Evolutionary conservation across 768 basidiomycete species (phyloP).

Genomic region (Suillus subalutaceus): DNA sequence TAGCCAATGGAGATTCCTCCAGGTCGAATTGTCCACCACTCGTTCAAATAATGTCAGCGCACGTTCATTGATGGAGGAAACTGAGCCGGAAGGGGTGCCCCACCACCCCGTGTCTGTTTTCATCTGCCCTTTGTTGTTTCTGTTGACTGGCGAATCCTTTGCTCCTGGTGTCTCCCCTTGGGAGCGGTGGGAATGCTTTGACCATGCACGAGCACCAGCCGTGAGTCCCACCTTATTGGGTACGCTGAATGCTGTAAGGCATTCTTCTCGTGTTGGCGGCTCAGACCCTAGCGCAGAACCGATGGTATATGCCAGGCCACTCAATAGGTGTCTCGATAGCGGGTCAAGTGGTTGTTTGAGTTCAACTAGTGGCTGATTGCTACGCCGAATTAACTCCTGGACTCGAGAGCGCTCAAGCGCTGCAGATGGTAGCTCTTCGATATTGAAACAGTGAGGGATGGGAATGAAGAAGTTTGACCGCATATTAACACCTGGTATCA

Average conservation of each 20-base stretch:
- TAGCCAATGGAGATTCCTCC: slow-evolving; percentile 70
- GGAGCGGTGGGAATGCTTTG: slow-evolving; percentile 66
- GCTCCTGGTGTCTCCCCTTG: slow-evolving; percentile 5
- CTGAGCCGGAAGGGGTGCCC: slow-evolving; percentile 58
- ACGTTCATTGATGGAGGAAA: slow-evolving; percentile 52
- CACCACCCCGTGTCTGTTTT: slow-evolving; percentile 52
- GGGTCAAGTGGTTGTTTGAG: slow-evolving; percentile 25
- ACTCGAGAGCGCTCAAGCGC: slow-evolving; percentile 40
- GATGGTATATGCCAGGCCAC: slow-evolving; percentile 58
- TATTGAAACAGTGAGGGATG: slow-evolving; percentile 44
- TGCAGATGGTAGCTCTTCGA: slow-evolving; percentile 48
- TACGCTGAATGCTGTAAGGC: slow-evolving; percentile 51
- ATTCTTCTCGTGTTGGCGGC: slow-evolving; percentile 52
- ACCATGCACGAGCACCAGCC: slow-evolving; percentile 66
- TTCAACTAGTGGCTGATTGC: slow-evolving; percentile 21
- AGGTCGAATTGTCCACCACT: slow-evolving; percentile 54
- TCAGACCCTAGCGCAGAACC: slow-evolving; percentile 59
- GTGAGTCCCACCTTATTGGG: slow-evolving; percentile 55
- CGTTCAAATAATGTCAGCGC: slow-evolving; percentile 55
- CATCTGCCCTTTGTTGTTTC: slow-evolving; percentile 20
- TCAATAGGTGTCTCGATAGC: slow-evolving; percentile 47
- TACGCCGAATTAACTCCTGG: slow-evolving; percentile 16
- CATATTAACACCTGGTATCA: neutral
- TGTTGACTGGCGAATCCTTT: slow-evolving; percentile 3
- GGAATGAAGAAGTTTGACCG: slow-evolving; percentile 13